A percentile compares a stretch with the other conserved stretches of the same genome.
phyloP scores from a whole-genome alignment of 257 asterid species.

The Penstemon newberryi region DNA sequence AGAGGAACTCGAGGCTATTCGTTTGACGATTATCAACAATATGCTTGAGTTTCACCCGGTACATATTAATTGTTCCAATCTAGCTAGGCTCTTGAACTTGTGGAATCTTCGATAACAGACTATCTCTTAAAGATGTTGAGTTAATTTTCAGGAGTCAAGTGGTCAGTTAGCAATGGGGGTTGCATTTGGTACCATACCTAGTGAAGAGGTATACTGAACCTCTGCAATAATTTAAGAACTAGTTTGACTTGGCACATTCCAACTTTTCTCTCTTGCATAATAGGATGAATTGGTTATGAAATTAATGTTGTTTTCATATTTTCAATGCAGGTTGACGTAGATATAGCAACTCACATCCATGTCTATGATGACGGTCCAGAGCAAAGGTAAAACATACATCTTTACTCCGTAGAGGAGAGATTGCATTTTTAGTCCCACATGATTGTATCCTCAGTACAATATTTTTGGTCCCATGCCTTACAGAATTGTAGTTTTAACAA shows the following conservation, averaged over 20 bases:
- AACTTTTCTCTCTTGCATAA: too few species aligned
- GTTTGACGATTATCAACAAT: conserved; percentile 93
- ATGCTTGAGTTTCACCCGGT: conserved; percentile 94
- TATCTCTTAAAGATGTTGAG: conserved; percentile 4
- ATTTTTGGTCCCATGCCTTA: not conserved
- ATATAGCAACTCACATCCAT: conserved; percentile 63
- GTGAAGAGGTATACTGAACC: conserved; percentile 43
- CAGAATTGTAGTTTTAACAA: too few species aligned
- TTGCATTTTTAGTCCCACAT: too few species aligned
- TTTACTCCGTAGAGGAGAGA: too few species aligned
- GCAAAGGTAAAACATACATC: conserved; percentile 43
- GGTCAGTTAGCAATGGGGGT: conserved; percentile 87
- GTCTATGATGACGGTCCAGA: conserved; percentile 68
- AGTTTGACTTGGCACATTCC: too few species aligned
- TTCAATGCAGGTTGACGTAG: conserved; percentile 67
- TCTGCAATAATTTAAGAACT: not conserved
- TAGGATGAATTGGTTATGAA: not conserved
- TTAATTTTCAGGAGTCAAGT: conserved; percentile 80
- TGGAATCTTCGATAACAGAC: conserved; percentile 12
- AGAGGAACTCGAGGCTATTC: conserved; percentile 95
- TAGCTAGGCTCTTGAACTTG: not conserved
- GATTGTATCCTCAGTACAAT: too few species aligned
- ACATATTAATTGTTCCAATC: conserved; percentile 22
- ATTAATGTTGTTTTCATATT: not conserved
- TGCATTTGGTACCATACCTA: conserved; percentile 70